Evolutionary conservation across 2,329 filamentous ascomycete species (phyloP), one percentile per base, ranked within the genome.

Genomic region (Aspergillus neoniger): DNA sequence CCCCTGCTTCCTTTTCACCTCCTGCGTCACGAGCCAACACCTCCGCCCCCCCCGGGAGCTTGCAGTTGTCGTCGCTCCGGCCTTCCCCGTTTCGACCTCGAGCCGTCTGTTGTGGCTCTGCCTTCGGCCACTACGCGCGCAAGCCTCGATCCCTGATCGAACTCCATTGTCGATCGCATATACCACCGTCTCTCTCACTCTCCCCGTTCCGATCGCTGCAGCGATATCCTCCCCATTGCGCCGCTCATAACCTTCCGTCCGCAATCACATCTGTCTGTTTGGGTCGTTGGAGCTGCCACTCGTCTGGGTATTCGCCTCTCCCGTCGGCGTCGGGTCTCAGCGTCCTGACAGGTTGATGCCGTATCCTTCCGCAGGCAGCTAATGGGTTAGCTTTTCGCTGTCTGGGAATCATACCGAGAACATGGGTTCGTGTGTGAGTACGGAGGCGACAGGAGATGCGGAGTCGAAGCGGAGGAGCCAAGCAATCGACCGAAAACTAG

Each of bases 381-480:
- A 51, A 68, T 67, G 66, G 59, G 66, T 60, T 60, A 59, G 38
- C 53, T 62, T 65, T 66, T 66, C 66, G 63, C 50, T 60, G 63
- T 62, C 61, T 67, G 60, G 63, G 62, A 68, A 51, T 63, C 54
- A 55, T 55, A 61, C 50, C 49, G 61, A 55, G 66, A 75, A 61
- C 60, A 99, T 99, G 95, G 95, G 95, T 79, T 86, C 86, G 71
- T 99, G 95, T 83, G 91, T 96, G 86, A 97, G 92, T 80, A 89
- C 89, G 67, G 90, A 86, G 76, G 89, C 89, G 76, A 70, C 76
- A 65, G 92, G 92, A 76, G 92, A 96, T 81, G 87, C 85, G 76
- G 92, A 96, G 75, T 89, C 92, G 84, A 96, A 95, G 86, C 96
- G 98, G 84, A 88, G 91, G 79, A 97, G 92, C 79, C 92, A 97